Base-by-base conservation (phyloP, 495 filamentous ascomycete genomes). In the Penicillium roqueforti region DNA sequence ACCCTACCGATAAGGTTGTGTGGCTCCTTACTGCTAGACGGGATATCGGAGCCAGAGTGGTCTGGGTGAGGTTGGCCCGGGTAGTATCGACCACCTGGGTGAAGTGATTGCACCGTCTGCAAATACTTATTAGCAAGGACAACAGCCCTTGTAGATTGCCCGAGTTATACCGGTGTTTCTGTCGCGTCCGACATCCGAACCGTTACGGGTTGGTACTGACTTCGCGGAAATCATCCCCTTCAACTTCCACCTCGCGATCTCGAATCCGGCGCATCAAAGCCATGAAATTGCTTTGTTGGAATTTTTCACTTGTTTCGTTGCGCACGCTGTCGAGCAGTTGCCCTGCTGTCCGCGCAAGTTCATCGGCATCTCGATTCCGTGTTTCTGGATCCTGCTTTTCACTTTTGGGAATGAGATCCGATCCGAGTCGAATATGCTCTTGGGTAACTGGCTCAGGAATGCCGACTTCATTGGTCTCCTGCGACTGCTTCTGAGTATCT, bases 201-300 rank as follows among this genome's bases (percentile, higher is more conserved):
- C 55, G 61, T 60, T 64, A 73, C 65, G 69, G 65, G 68, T 68
- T 70, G 63, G 65, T 72, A 80, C 76, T 78, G 68, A 81, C 78
- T 77, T 80, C 75, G 57, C 75, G 70, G 60, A 81, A 76, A 54
- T 79, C 73, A 49, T 80, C 74, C 28, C 78, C 79, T 55, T 80
- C 69, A 47, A 81, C 68, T 53, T 76, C 69, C 19, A 80, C 78
- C 60, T 80, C 77, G 22, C 70, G 74, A 62, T 81, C 79, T 41
- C 79, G 72, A 54, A 81, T 73, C 47, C 78, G 76, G 26, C 87
- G 82, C 89, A 93, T 92, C 58, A 93, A 68, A 8, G 79, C 79
- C 16, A 92, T 75, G 60, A 93, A 93, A 51, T 81, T 82, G 67
- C 87, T 91, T 60, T 91, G 78, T 61, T 85, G 80, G 63, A 92